Conservation (phyloP, 192 early-diverging fungal genomes). For the Diversispora eburnea region DNA sequence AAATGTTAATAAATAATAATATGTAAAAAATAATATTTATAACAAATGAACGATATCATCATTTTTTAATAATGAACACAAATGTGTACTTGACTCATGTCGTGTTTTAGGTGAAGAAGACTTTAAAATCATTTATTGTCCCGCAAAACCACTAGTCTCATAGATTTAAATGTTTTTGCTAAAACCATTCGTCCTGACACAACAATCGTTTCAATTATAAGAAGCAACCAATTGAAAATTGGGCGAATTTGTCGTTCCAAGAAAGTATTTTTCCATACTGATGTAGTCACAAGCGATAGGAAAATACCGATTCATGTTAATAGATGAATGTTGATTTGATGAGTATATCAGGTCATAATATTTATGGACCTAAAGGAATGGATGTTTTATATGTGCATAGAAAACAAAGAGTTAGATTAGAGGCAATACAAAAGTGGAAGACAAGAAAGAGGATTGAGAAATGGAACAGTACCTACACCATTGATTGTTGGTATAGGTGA, state of each 20-base stretch:
- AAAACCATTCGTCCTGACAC: conserved; percentile 88
- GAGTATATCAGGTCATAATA: conserved; percentile 94
- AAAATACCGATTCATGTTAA: conserved; percentile 94
- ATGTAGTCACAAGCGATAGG: conserved; percentile 96
- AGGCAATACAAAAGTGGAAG: conserved; percentile 92
- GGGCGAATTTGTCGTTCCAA: conserved; percentile 79
- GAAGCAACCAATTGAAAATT: conserved; percentile 88
- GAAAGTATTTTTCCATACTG: conserved; percentile 95
- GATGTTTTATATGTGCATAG: conserved; percentile 91
- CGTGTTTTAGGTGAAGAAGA: conserved; percentile 92
- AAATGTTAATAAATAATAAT: neutral
- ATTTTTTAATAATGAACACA: conserved; percentile 74
- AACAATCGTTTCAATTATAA: conserved; percentile 89
- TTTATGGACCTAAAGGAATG: conserved; percentile 97
- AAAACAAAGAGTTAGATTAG: conserved; percentile 86
- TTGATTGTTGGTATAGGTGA: conserved; percentile 88
- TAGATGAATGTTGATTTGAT: conserved; percentile 90
- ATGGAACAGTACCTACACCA: conserved; percentile 90
- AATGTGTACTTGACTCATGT: conserved; percentile 97
- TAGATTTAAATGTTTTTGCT: conserved; percentile 77
- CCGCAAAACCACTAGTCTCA: conserved; percentile 76
- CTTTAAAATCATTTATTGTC: conserved; percentile 91
- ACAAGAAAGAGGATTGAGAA: conserved; percentile 91
- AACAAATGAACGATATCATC: neutral
- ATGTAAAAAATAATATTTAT: no score